Evolutionary conservation across 2,329 filamentous ascomycete species (phyloP).

Genomic region (Pezicula carpinea): DNA sequence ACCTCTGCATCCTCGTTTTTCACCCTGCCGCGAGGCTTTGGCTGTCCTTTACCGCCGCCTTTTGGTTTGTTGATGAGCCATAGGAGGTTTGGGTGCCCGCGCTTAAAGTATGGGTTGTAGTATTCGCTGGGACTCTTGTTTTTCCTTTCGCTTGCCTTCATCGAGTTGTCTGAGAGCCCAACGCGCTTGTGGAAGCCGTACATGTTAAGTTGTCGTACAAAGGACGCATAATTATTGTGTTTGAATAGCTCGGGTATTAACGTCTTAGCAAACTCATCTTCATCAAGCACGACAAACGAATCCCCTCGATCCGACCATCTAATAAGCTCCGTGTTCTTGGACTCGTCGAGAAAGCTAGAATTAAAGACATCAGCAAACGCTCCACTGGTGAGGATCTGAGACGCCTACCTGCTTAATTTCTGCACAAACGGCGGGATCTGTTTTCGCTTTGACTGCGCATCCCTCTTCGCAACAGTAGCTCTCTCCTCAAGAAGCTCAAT

Average conservation of each 20-base stretch:
- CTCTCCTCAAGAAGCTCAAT: slow-evolving; percentile 75
- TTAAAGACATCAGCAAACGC: slow-evolving; percentile 16
- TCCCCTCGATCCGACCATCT: slow-evolving; percentile 96
- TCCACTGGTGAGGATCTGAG: slow-evolving; percentile 4
- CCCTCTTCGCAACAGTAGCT: slow-evolving; percentile 77
- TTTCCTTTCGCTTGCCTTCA: slow-evolving; percentile 94
- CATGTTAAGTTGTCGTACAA: slow-evolving; percentile 68
- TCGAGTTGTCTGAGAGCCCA: slow-evolving; percentile 90
- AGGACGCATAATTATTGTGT: slow-evolving; percentile 75
- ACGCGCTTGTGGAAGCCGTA: slow-evolving; percentile 67
- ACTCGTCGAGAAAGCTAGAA: slow-evolving; percentile 82
- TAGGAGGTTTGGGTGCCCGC: slow-evolving; percentile 83
- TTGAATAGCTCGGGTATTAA: slow-evolving; percentile 74
- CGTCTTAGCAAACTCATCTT: slow-evolving; percentile 79
- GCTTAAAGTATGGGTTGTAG: slow-evolving; percentile 92
- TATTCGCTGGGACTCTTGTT: slow-evolving; percentile 99
- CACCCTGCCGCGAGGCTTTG: slow-evolving; percentile 41
- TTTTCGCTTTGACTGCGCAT: slow-evolving; percentile 85
- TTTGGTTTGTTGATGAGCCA: slow-evolving; percentile 98
- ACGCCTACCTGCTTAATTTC: slow-evolving; percentile 84
- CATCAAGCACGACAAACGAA: slow-evolving; percentile 93
- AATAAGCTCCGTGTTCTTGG: slow-evolving; percentile 90
- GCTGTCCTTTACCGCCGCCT: slow-evolving; percentile 57
- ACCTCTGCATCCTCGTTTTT: slow-evolving; percentile 62
- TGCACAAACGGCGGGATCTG: slow-evolving; percentile 97